Base-by-base conservation (phyloP, 352 stramenopile genomes). In the Globisporangium orthogonon region DNA sequence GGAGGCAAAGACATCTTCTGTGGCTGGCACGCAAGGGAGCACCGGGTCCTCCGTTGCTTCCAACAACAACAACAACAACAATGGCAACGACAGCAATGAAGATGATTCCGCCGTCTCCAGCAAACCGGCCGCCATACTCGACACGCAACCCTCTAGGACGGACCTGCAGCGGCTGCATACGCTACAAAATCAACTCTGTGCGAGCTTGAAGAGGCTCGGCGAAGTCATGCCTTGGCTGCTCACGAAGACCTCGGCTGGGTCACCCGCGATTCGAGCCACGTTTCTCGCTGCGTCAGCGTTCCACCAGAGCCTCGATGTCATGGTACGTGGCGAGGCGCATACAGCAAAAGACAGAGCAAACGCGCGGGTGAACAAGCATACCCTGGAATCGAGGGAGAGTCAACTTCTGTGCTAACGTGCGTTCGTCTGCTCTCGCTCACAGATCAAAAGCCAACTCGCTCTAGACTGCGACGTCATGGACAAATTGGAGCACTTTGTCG, bases 281-380 rank as follows among this genome's bases (percentile, higher is more conserved):
- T 74, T 73, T 30, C 58, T 78, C 4, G 68, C 71, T 7, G 71
- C 73, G 2, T 54, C 64, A 1, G 56, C 70, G n/a, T 83, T 76
- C 35, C 60, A 78, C 7, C 59, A 75, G 30, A 78, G 66, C 10
- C 59, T 83, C 7, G 41, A 55, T 4, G 15, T 67, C 28, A 69
- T 81, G 70, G 72, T 76, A 15, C 49, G 49, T 40, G 11, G 37
- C 11, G 35, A 41, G 9, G 7, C 35, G 23, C 23, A 23, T 23
- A 23, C 23, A 23, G 23, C 23, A 23, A 23, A 23, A 23, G 23
- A 23, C 23, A 23, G 23, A 23, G 23, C 23, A 1, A 23, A 23
- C 23, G 23, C 23, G 23, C 23, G 23, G 23, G 23, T 23, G 23
- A 23, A 23, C 23, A 23, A 23, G 23, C 23, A 23, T 23, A 23